Evolutionary conservation across 441 rosid genomes (phyloP).

Genomic region (Iberis amara): DNA sequence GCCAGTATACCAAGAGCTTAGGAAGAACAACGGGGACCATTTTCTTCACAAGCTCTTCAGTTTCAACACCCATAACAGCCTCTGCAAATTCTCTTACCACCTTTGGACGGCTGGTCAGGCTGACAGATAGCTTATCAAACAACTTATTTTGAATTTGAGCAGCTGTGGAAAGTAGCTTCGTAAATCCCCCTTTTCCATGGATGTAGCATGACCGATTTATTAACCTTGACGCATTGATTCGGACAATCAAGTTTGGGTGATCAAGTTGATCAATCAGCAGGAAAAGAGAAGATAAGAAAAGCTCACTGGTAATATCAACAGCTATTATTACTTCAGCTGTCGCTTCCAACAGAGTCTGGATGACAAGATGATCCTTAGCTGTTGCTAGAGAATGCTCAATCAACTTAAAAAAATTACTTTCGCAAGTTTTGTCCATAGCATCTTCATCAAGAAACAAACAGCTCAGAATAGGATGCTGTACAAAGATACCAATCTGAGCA

Average conservation of each 20-base stretch:
- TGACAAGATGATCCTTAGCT: constrained; percentile 60
- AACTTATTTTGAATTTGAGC: constrained; percentile 59
- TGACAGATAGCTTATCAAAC: constrained; percentile 61
- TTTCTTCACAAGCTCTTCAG: constrained; percentile 62
- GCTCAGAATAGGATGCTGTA: constrained; percentile 43
- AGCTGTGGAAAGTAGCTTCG: constrained; percentile 52
- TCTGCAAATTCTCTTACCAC: constrained; percentile 91
- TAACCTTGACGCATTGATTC: constrained; percentile 67
- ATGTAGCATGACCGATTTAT: constrained; percentile 66
- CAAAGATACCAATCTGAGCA: constrained; percentile 68
- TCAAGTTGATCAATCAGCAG: constrained; percentile 91
- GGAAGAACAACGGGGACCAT: constrained; percentile 93
- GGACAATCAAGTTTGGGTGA: constrained; percentile 59
- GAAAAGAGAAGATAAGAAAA: constrained; percentile 66
- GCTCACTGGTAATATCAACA: constrained; percentile 57
- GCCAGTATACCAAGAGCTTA: constrained; percentile 81
- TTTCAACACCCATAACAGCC: constrained; percentile 75
- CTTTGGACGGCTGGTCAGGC: constrained; percentile 58
- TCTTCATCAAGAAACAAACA: constrained; percentile 53
- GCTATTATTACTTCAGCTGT: constrained; percentile 70
- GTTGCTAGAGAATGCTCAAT: constrained; percentile 52
- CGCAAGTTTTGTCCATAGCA: constrained; percentile 39
- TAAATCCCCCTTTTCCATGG: constrained; percentile 83
- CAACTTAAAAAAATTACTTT: constrained; percentile 51
- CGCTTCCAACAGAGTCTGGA: constrained; percentile 83